A percentile compares a stretch with the other conserved stretches of the same genome.
Conservation (phyloP, 768 basidiomycete species). For the Xerocomus spinulosus region DNA sequence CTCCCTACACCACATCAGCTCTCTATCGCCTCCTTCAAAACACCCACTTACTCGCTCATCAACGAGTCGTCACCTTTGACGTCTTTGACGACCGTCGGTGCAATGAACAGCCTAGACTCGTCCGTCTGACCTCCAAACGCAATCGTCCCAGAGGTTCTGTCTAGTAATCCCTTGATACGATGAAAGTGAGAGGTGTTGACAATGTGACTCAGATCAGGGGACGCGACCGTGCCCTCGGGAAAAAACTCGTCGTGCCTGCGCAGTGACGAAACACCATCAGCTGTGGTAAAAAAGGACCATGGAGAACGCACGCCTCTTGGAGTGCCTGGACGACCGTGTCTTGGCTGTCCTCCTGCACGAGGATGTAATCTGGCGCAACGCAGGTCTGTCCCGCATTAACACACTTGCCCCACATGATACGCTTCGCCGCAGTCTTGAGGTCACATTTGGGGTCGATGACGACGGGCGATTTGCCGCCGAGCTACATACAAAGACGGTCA, state of each 20-base stretch:
- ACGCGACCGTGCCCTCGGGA: slow-evolving; percentile 39
- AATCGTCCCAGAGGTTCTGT: slow-evolving; percentile 60
- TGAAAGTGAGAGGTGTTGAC: slow-evolving; percentile 48
- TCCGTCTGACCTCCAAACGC: slow-evolving; percentile 62
- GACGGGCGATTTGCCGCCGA: slow-evolving; percentile 72
- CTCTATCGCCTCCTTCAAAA: background rate
- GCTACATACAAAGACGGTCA: slow-evolving; percentile 30
- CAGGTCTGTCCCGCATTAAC: slow-evolving; percentile 79
- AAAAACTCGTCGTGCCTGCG: slow-evolving; percentile 32
- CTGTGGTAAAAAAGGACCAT: background rate
- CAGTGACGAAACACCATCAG: background rate
- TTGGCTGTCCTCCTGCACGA: slow-evolving; percentile 41
- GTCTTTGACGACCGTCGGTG: slow-evolving; percentile 67
- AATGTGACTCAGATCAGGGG: slow-evolving; percentile 48
- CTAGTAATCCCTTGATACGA: slow-evolving; percentile 61
- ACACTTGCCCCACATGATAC: slow-evolving; percentile 81
- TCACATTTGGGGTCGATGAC: slow-evolving; percentile 69
- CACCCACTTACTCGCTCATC: slow-evolving; percentile 62
- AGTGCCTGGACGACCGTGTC: slow-evolving; percentile 39
- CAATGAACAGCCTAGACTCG: slow-evolving; percentile 55
- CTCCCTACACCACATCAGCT: slow-evolving; percentile 44
- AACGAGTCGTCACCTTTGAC: slow-evolving; percentile 61
- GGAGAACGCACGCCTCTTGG: slow-evolving; percentile 36
- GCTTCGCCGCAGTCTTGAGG: slow-evolving; percentile 56
- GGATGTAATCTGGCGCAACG: slow-evolving; percentile 53